These are phyloP conservation scores for Dichomitus squalens DNA, from an alignment of 1,284 basidiomycete genomes.

Conservation along the genomic window DNA sequence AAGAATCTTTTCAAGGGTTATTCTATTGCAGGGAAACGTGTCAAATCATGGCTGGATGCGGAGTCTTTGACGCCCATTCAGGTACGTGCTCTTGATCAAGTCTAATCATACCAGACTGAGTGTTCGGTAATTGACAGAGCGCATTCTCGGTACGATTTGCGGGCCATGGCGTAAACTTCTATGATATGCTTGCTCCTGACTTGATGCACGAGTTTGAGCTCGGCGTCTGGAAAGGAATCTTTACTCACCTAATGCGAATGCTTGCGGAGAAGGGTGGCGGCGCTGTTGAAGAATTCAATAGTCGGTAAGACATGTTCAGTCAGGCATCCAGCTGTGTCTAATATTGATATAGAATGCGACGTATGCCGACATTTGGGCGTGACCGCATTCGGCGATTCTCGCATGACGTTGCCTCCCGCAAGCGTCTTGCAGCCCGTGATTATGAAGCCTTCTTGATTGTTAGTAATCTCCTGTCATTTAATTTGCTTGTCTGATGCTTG, in stretches of 20 bases:
- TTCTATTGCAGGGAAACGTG: background rate
- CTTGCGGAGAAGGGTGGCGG: background rate
- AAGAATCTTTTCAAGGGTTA: conserved; percentile 11
- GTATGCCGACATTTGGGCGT: conserved; percentile 32
- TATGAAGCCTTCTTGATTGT: conserved; percentile 12
- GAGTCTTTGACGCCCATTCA: background rate
- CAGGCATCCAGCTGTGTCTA: background rate
- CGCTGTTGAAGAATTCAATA: conserved; percentile 13
- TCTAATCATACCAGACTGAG: conserved; percentile 30
- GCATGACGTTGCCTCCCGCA: conserved; percentile 29
- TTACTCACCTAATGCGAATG: conserved; percentile 16
- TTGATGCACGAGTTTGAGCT: conserved; percentile 42
- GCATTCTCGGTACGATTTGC: conserved; percentile 31
- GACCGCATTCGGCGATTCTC: conserved; percentile 31
- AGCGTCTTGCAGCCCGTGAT: conserved; percentile 32
- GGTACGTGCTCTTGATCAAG: background rate
- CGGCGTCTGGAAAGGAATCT: conserved; percentile 37
- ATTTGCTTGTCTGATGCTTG: too few species aligned
- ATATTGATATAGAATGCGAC: conserved; percentile 23
- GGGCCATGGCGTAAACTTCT: conserved; percentile 30
- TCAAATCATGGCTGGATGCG: background rate
- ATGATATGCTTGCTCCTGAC: conserved; percentile 35
- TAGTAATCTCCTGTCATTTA: too few species aligned
- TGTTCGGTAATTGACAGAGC: conserved; percentile 36
- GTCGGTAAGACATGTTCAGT: conserved; percentile 11